These are phyloP conservation scores for Bonia amplexicaulis DNA, from an alignment of 176 grass and related monocot genomes.

Conservation along the genomic window DNA sequence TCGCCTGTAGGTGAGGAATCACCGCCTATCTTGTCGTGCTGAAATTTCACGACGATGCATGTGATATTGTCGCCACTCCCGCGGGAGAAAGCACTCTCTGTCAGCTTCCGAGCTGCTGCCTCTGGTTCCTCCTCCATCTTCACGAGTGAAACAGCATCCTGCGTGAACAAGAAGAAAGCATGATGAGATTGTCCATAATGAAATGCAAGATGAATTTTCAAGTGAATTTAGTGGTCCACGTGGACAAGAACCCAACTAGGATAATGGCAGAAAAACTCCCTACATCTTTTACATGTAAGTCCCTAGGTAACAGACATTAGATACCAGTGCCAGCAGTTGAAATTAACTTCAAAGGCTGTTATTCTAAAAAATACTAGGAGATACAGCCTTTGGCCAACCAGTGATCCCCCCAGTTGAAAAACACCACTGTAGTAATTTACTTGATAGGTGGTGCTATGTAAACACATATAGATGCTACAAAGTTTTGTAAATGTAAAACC, in stretches of 20 bases:
- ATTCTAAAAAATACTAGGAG: background rate
- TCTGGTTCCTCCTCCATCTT: constrained; percentile 77
- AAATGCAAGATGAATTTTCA: background rate
- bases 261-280: background rate
- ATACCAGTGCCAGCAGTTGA: background rate
- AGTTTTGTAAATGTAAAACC: background rate
- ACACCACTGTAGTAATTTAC: background rate
- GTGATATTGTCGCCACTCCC: constrained; percentile 89
- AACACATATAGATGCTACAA: background rate
- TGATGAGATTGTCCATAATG: background rate
- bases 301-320: background rate
- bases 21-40: constrained; percentile 50
- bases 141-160: constrained; percentile 72
- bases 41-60: constrained; percentile 86
- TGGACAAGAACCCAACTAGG: background rate
- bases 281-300: background rate
- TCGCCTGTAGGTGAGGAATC: constrained; percentile 21
- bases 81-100: constrained; percentile 55
- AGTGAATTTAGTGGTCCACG: background rate
- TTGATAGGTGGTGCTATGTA: background rate
- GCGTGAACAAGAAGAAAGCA: background rate
- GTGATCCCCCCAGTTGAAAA: background rate
- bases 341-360: background rate
- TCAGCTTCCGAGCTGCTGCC: constrained; percentile 73
- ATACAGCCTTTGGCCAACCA: background rate